Conservation (phyloP, 1,139 yeast genomes). For the Debaryomycetaceae sp. region DNA sequence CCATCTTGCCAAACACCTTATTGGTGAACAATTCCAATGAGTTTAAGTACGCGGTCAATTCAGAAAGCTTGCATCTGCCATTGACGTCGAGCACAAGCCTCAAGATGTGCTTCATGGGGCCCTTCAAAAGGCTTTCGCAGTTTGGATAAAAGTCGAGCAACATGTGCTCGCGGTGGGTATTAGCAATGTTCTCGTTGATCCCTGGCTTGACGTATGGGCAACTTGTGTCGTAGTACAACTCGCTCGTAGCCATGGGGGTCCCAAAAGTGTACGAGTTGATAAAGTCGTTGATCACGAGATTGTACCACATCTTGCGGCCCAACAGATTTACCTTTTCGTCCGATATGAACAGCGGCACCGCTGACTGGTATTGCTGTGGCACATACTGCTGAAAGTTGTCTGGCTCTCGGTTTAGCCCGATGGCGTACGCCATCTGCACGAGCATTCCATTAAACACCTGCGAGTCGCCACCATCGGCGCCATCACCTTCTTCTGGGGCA, state of each 20-base stretch:
- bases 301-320: constrained; percentile 52
- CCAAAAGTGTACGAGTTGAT: constrained; percentile 36
- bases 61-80: constrained; percentile 7
- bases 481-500: constrained; percentile 31
- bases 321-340: constrained; percentile 29
- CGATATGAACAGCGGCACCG: no score
- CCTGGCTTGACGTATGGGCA: constrained; percentile 23
- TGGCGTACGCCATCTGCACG: constrained; percentile 43
- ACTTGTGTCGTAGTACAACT: constrained; percentile 31
- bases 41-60: constrained; percentile 8
- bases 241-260: constrained; percentile 28
- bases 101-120: constrained; percentile 8
- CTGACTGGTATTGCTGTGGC: no score
- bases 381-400: constrained; percentile 23
- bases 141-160: constrained; percentile 7
- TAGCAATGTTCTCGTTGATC: constrained; percentile 22
- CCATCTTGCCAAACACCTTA: constrained; percentile 8
- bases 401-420: constrained; percentile 55
- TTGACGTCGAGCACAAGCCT: constrained; percentile 6
- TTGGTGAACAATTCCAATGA: constrained; percentile 8
- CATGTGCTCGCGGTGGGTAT: constrained; percentile 25
- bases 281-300: constrained; percentile 32
- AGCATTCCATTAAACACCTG: constrained; percentile 41
- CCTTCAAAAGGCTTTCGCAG: constrained; percentile 6
- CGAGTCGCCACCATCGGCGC: constrained; percentile 23